These are phyloP conservation scores for Mycena floridula DNA, from an alignment of 768 basidiomycete species.

Conservation along the genomic window DNA sequence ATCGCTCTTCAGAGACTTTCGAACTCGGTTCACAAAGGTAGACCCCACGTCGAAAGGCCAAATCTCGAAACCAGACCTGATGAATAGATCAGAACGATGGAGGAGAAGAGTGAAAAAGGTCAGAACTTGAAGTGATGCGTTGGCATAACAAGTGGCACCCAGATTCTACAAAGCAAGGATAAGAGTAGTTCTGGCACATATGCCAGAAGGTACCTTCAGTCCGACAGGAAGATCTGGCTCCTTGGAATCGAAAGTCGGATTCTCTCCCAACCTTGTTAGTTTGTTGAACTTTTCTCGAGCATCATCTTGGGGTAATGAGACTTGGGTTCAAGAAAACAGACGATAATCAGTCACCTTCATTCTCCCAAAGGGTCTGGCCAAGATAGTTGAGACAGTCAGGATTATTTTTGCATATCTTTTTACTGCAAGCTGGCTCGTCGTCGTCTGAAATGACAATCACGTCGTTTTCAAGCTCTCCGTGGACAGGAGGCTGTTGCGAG, in stretches of 20 bases:
- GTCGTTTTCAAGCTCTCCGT: slow-evolving; percentile 51
- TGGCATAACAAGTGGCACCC: slow-evolving; percentile 96
- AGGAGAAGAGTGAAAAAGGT: neutral
- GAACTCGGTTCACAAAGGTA: slow-evolving; percentile 70
- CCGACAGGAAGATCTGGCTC: slow-evolving; percentile 64
- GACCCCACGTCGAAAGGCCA: slow-evolving; percentile 76
- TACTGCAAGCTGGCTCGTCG: slow-evolving; percentile 48
- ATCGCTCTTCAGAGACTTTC: too few species aligned
- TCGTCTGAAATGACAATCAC: slow-evolving; percentile 69
- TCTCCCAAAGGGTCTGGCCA: slow-evolving; percentile 79
- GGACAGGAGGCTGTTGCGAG: slow-evolving; percentile 9
- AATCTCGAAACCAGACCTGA: slow-evolving; percentile 92
- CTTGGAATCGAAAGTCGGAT: slow-evolving; percentile 47
- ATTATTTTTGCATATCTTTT: slow-evolving; percentile 65
- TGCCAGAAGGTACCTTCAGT: slow-evolving; percentile 47
- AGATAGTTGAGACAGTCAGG: slow-evolving; percentile 86
- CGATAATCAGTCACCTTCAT: slow-evolving; percentile 24
- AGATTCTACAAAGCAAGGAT: slow-evolving; percentile 59
- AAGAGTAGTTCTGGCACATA: neutral
- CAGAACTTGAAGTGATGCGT: slow-evolving; percentile 90
- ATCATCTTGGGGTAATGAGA: slow-evolving; percentile 44
- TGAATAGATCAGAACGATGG: too few species aligned
- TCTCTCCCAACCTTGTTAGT: slow-evolving; percentile 41
- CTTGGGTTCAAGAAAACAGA: slow-evolving; percentile 10
- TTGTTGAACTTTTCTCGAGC: slow-evolving; percentile 48